A percentile compares a stretch with the other conserved stretches of the same genome.
These are phyloP conservation scores for Pilobolus umbonatus DNA, from an alignment of 192 early-diverging fungal genomes.

Conservation along the genomic window DNA sequence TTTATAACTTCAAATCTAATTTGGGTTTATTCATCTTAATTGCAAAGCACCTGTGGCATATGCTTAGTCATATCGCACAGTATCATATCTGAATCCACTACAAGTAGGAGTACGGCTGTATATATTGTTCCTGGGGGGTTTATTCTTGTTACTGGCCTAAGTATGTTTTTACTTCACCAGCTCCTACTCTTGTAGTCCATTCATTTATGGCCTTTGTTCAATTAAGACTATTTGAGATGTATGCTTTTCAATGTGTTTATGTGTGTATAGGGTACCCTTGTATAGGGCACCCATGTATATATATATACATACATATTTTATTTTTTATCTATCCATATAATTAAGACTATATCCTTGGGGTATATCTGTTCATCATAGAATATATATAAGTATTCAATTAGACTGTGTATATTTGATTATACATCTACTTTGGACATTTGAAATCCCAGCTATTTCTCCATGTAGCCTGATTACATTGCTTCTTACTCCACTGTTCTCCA, in stretches of 20 bases:
- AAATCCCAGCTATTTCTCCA: slow-evolving; percentile 68
- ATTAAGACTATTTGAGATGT: not conserved
- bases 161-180: no score
- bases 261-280: not conserved
- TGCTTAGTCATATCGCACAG: not conserved
- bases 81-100: not conserved
- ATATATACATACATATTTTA: not conserved
- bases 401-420: not conserved
- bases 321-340: not conserved
- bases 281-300: not conserved
- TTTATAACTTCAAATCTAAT: not conserved
- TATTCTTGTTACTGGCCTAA: no score
- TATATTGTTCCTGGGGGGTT: no score
- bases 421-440: slow-evolving; percentile 23
- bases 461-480: slow-evolving; percentile 4
- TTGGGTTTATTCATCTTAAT: slow-evolving; percentile 1
- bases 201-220: not conserved
- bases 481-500: slow-evolving; percentile 9
- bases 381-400: not conserved
- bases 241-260: not conserved
- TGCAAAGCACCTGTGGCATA: not conserved
- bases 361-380: not conserved
- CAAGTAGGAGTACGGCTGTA: no score
- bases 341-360: not conserved
- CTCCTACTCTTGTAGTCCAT: not conserved